Base-by-base conservation (phyloP, 768 basidiomycete species). In the Artomyces pyxidatus region DNA sequence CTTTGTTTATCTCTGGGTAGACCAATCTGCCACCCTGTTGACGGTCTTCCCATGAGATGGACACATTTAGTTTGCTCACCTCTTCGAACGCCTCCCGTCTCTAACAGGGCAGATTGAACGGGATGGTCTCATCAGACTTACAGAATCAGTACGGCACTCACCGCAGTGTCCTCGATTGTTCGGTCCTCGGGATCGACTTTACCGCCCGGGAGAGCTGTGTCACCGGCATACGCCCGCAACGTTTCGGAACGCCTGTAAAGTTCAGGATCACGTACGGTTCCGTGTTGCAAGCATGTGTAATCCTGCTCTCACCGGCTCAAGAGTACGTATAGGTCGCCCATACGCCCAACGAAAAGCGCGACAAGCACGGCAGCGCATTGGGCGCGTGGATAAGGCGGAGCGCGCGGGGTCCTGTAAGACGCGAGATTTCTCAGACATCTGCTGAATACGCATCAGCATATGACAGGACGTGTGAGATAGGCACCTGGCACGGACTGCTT, bases 71-170 rank as follows among this genome's bases (percentile, higher is more conserved):
- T 50, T 22, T 19, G 17, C 63, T 6, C 48, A 90, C 92, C 78
- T 95, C 92, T 65, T 95, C 92, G 50, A 79, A 92, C 0, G 91
- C 90, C 68, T 94, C 91, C 37, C 91, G 75, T 47, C 92, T 69
- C 90, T 92, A 42, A 9, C 17, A 7, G 6, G 1, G n/a, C 10
- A 21, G 50, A n/a, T n/a, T n/a, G n/a, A n/a, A n/a, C n/a, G n/a
- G n/a, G n/a, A n/a, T n/a, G n/a, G n/a, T n/a, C n/a, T n/a, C n/a
- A n/a, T n/a, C n/a, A n/a, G n/a, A n/a, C n/a, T n/a, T n/a, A n/a
- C n/a, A n/a, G n/a, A n/a, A n/a, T n/a, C n/a, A n/a, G n/a, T n/a
- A n/a, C 41, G 16, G 37, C 17, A 70, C 81, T 58, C 62, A 91
- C 89, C 17, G 90, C 91, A 2, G 90, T 83, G 51, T 86, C 85